phyloP scores from a whole-genome alignment of 225 moss, liverwort and hornwort genomes.

The Neckera pumila region DNA sequence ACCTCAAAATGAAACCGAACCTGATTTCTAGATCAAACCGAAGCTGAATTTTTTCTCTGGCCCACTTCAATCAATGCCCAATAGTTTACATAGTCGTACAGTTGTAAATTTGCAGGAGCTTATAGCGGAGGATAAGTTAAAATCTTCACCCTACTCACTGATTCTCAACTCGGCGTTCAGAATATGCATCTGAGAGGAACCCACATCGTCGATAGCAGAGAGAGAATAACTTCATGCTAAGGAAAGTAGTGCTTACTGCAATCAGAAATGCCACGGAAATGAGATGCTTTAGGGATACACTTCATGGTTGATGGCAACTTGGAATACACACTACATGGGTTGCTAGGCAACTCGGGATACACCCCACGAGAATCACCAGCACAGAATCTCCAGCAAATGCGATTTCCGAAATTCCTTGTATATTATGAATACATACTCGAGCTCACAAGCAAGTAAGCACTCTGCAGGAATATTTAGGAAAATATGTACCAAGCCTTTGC shows the following conservation, averaged over 20 bases:
- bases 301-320: not conserved
- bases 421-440: not conserved
- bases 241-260: not conserved
- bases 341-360: not conserved
- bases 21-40: not conserved
- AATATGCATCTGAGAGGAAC: not conserved
- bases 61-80: not conserved
- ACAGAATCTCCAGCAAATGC: not conserved
- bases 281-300: not conserved
- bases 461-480: not conserved
- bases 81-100: too few relatives aligned
- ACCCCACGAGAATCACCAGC: not conserved
- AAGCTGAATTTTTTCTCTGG: not conserved
- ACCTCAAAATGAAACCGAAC: not conserved
- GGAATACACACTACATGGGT: too few relatives aligned
- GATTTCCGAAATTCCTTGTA: not conserved
- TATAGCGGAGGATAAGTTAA: rapidly evolving
- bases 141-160: too few relatives aligned
- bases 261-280: too few relatives aligned
- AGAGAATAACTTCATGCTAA: too few relatives aligned
- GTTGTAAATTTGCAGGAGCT: not conserved
- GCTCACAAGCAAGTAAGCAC: not conserved
- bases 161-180: not conserved
- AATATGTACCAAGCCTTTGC: not conserved
- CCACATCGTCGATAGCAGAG: too few relatives aligned